Percentiles rank a stretch among this genome's conserved stretches.
Evolutionary conservation across 2,329 filamentous ascomycete genomes (phyloP).

Genomic region (Botryotinia convoluta): DNA sequence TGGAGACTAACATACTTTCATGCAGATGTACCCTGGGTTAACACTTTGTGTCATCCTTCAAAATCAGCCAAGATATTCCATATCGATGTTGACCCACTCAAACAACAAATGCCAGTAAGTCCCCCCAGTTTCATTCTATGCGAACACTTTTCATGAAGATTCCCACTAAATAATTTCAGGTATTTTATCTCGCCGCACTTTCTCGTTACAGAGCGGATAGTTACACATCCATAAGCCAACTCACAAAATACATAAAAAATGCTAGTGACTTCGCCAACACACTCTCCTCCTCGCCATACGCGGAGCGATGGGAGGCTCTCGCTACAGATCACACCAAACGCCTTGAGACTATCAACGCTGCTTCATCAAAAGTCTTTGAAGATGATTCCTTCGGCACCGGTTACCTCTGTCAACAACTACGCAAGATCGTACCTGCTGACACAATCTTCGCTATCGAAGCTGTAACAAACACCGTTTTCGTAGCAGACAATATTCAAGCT

Average conservation of each 20-base stretch:
- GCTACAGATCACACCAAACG: constrained; percentile 56
- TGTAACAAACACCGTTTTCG: constrained; percentile 66
- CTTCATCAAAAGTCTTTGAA: constrained; percentile 54
- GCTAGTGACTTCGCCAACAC: constrained; percentile 43
- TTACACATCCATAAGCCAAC: constrained; percentile 63
- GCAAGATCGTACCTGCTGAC: constrained; percentile 56
- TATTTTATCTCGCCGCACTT: constrained; percentile 67
- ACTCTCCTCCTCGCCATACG: constrained; percentile 40
- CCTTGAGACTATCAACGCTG: constrained; percentile 56
- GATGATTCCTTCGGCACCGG: constrained; percentile 54
- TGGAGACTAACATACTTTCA: not conserved
- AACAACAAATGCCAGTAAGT: constrained; percentile 44
- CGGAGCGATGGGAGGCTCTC: constrained; percentile 52
- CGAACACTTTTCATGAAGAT: constrained; percentile 39
- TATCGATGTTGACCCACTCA: constrained; percentile 63
- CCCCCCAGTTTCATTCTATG: constrained; percentile 21
- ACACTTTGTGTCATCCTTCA: constrained; percentile 63
- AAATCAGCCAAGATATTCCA: constrained; percentile 57
- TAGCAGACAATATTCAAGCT: constrained; percentile 69
- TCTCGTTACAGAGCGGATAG: constrained; percentile 66
- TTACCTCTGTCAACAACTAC: constrained; percentile 50
- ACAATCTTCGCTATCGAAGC: constrained; percentile 77
- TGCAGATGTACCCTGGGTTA: constrained; percentile 83
- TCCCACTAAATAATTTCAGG: constrained; percentile 41
- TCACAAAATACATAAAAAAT: constrained; percentile 59